Evolutionary conservation across 352 stramenopile species (phyloP).

Genomic region (Globisporangium megalacanthum): DNA sequence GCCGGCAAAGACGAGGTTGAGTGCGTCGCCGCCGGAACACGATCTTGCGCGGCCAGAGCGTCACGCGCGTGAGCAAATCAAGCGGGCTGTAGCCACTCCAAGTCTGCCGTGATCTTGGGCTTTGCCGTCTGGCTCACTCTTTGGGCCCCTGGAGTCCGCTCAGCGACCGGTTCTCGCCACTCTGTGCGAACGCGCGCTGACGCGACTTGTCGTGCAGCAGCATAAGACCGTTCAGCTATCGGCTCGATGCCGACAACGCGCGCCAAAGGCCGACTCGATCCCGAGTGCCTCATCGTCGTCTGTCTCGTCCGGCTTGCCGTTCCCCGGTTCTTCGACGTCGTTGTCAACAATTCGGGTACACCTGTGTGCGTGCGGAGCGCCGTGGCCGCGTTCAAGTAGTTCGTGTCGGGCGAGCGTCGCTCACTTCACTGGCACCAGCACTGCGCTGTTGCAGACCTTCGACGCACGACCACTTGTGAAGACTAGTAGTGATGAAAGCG

Average conservation of each 20-base stretch:
- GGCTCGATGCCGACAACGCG: constrained; percentile 12
- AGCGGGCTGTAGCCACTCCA: constrained; percentile 55
- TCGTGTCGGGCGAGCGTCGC: constrained; percentile 57
- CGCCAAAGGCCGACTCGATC: constrained; percentile 40
- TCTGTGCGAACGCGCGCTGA: constrained; percentile 41
- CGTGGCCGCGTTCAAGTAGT: constrained; percentile 45
- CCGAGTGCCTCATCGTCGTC: constrained; percentile 12
- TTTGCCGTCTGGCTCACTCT: constrained; percentile 68
- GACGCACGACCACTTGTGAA: too few relatives aligned
- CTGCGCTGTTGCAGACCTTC: too few relatives aligned
- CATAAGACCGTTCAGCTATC: constrained; percentile 45
- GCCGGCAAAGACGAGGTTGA: constrained; percentile 69
- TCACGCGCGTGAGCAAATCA: constrained; percentile 36
- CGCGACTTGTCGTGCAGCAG: constrained; percentile 66
- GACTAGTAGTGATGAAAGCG: too few relatives aligned
- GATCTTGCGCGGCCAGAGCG: constrained; percentile 43
- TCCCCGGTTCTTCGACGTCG: not conserved
- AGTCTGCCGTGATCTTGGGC: constrained; percentile 69
- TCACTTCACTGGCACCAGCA: too few relatives aligned
- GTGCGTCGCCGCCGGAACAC: constrained; percentile 64
- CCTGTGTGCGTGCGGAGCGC: constrained; percentile 26
- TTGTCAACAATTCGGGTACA: too few relatives aligned
- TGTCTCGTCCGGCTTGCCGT: not conserved
- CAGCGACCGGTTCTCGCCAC: constrained; percentile 47
- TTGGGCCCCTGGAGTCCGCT: constrained; percentile 55